phyloP scores from a whole-genome alignment of 225 moss, liverwort and hornwort genomes.

The Bryoerythrophyllum caledonicum region DNA sequence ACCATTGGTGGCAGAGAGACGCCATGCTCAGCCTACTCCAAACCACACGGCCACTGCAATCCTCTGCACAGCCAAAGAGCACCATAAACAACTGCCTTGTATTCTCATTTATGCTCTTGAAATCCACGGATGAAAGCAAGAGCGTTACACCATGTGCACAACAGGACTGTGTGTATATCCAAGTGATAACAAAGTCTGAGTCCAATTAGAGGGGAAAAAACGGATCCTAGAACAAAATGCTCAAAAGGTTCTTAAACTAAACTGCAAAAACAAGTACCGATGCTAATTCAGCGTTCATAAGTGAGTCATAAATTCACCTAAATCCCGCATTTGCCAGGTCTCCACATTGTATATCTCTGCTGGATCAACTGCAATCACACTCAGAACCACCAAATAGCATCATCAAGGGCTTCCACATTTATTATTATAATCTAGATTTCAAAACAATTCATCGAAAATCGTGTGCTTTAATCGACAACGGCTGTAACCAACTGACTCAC shows the following conservation, averaged over 20 bases:
- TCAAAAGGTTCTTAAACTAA: constrained; percentile 14
- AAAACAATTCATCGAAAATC: background rate
- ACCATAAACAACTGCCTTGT: constrained; percentile 18
- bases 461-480: background rate
- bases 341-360: constrained; percentile 48
- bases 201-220: background rate
- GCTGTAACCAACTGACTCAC: constrained; percentile 36
- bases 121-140: constrained; percentile 6
- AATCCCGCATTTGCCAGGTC: constrained; percentile 49
- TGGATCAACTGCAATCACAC: constrained; percentile 59
- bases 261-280: constrained; percentile 25
- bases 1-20: constrained; percentile 79
- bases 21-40: constrained; percentile 91
- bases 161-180: constrained; percentile 10
- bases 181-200: constrained; percentile 10
- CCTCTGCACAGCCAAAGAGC: constrained; percentile 53
- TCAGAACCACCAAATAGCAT: constrained; percentile 30
- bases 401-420: constrained; percentile 1
- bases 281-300: constrained; percentile 29
- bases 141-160: constrained; percentile 2
- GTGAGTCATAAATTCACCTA: constrained; percentile 53
- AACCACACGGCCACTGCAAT: constrained; percentile 78
- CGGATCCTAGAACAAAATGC: constrained; percentile 2
- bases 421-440: background rate
- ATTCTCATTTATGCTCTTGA: constrained; percentile 1